Conservation (phyloP, 352 stramenopile genomes). For the Phytophthora gonapodyides region DNA sequence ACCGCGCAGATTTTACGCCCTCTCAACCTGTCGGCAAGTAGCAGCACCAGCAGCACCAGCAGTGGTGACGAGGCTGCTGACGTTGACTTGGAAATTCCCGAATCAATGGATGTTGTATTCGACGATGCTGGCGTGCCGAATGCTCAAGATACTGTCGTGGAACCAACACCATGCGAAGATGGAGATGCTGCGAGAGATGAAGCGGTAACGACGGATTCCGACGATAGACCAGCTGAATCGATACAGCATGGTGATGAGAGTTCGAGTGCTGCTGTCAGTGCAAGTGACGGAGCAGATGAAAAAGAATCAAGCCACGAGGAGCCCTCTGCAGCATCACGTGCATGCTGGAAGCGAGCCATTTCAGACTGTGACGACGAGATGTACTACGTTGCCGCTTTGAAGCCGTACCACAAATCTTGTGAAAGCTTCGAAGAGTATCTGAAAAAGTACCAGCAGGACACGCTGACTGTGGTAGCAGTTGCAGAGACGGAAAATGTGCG, state of each 20-base stretch:
- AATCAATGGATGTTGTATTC: too few relatives aligned
- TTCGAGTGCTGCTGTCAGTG: too few relatives aligned
- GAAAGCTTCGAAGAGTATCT: slow-evolving; percentile 3
- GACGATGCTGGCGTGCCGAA: too few relatives aligned
- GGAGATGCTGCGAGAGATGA: too few relatives aligned
- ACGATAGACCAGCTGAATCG: too few relatives aligned
- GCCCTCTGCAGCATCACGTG: not conserved
- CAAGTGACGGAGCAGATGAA: not conserved
- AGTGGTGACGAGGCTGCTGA: not conserved
- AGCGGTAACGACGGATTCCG: too few relatives aligned
- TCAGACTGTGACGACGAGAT: not conserved
- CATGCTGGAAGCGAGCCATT: not conserved
- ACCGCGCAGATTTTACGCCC: not conserved
- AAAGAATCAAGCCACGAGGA: not conserved
- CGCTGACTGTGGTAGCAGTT: not conserved
- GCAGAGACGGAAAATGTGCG: not conserved
- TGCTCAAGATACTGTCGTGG: too few relatives aligned
- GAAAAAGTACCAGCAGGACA: not conserved
- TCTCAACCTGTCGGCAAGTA: not conserved
- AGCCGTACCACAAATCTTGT: slow-evolving; percentile 1
- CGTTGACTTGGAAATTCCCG: too few relatives aligned
- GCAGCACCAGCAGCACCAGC: not conserved
- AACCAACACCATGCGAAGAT: too few relatives aligned
- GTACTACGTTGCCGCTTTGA: not conserved
- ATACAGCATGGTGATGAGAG: too few relatives aligned